Base-by-base conservation (phyloP, 495 filamentous ascomycete species). In the Durotheca rogersii region DNA sequence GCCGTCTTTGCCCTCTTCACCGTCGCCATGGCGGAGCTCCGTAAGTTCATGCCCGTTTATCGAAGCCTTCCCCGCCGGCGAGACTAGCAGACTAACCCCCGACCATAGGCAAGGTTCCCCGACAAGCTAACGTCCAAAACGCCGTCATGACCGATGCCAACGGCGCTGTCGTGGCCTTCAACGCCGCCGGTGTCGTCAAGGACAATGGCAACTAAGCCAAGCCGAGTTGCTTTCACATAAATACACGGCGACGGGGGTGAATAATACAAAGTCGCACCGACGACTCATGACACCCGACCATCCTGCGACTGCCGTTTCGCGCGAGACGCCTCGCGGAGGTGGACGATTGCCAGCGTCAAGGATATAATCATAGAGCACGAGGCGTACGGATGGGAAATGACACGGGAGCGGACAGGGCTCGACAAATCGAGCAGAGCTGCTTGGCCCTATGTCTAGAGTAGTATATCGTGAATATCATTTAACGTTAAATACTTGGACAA, bases 1-100 rank as follows among this genome's bases (percentile, higher is more conserved):
- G 50, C 68, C 58, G 41, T 78, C 51, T 49, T 78, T 62, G 65
- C 75, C 41, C 61, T 78, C 47, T 69, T 72, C 62, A 56, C 64
- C 45, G 62, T 73, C 60, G 73, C 70, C 53, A 54, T 72, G 61
- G 75, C 72, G 39, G 63, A 62, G 35, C 67, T 72, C 30, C 41
- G 58, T 53, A 61, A 31, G 60, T 47, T 31, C 12, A 36, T 27
- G 0, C 12, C 7, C 9, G 23, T 9, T 27, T 27, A 27, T 27
- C 9, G 9, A 10, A 9, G 20, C 7, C 12, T 19, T 2, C 23
- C 32, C 30, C 14, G 7, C 20, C 17, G 7, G 9, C 18, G 4
- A 38, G 11, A 0, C 4, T 7, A 4, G 1, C 30, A 35, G 23
- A 7, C 47, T 60, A 51, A 64, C 23, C 23, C 9, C 16, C 2